Evolutionary conservation across 2,329 filamentous ascomycete species (phyloP).

Genomic region (Falciphora oryzae): DNA sequence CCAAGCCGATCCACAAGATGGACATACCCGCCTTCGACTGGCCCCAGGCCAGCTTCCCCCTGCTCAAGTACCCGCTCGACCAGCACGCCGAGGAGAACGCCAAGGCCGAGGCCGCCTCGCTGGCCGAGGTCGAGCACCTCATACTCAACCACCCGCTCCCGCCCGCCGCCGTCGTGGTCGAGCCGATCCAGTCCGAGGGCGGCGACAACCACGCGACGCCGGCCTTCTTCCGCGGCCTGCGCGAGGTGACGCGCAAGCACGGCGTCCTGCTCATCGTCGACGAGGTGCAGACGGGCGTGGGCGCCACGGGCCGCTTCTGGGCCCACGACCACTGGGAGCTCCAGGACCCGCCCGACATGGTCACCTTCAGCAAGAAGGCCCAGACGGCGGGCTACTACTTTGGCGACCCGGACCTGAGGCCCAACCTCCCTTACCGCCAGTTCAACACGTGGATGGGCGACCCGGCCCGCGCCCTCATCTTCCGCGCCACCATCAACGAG

Average conservation of each 20-base stretch:
- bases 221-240: constrained; percentile 78
- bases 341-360: constrained; percentile 75
- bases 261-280: constrained; percentile 84
- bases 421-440: constrained; percentile 91
- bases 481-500: constrained; percentile 80
- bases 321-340: constrained; percentile 94
- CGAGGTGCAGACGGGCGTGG: constrained; percentile 90
- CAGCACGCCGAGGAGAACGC: constrained; percentile 74
- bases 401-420: constrained; percentile 69
- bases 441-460: constrained; percentile 99
- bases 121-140: constrained; percentile 77
- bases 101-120: constrained; percentile 71
- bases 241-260: constrained; percentile 71
- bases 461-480: constrained; percentile 76
- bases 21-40: constrained; percentile 94
- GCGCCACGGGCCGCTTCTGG: constrained; percentile 93
- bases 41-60: constrained; percentile 84
- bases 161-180: constrained; percentile 75
- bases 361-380: constrained; percentile 93
- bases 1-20: constrained; percentile 90
- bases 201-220: constrained; percentile 91
- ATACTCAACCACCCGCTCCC: constrained; percentile 74
- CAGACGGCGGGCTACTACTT: constrained; percentile 93
- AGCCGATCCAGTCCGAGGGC: constrained; percentile 90
- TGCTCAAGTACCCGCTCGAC: constrained; percentile 80